Evolutionary conservation across 2,329 filamentous ascomycete genomes (phyloP).

Genomic region (Dactylellina drechsleri): DNA sequence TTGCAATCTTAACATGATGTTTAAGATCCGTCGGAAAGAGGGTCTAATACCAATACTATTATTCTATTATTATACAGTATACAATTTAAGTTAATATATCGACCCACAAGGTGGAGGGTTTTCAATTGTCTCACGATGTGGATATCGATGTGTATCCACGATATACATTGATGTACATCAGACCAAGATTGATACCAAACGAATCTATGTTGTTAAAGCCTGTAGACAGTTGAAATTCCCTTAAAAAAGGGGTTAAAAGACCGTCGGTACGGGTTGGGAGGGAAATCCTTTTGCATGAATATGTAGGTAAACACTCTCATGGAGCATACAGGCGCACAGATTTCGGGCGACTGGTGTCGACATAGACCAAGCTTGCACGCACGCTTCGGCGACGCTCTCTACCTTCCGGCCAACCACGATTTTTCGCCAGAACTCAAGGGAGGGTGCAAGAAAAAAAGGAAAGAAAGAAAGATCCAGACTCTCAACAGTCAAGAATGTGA

Average conservation of each 20-base stretch:
- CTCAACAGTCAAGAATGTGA: conserved; percentile 5
- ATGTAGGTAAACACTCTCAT: not conserved
- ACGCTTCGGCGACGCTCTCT: not conserved
- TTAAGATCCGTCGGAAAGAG: too few species aligned
- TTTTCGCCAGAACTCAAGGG: not conserved
- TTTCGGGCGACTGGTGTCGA: too few species aligned
- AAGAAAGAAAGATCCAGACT: conserved; percentile 4
- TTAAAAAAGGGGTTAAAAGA: not conserved
- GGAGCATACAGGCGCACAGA: not conserved
- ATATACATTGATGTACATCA: not conserved
- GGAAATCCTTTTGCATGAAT: not conserved
- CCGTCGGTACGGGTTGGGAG: not conserved
- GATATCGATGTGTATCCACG: conserved; percentile 8
- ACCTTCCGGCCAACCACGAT: not conserved
- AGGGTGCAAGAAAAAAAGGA: not conserved
- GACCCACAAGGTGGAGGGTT: conserved; percentile 11
- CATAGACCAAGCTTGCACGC: not conserved
- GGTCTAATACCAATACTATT: too few species aligned
- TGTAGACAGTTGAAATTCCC: conserved; percentile 10
- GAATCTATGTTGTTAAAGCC: not conserved
- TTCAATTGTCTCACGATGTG: conserved; percentile 18
- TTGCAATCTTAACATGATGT: not conserved
- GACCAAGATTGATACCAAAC: not conserved
- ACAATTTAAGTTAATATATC: conserved; percentile 3
- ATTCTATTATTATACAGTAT: too few species aligned